A percentile compares a stretch with the other conserved stretches of the same genome.
Evolutionary conservation across 2,329 filamentous ascomycete species (phyloP).

Genomic region (Alternaria burnsii): DNA sequence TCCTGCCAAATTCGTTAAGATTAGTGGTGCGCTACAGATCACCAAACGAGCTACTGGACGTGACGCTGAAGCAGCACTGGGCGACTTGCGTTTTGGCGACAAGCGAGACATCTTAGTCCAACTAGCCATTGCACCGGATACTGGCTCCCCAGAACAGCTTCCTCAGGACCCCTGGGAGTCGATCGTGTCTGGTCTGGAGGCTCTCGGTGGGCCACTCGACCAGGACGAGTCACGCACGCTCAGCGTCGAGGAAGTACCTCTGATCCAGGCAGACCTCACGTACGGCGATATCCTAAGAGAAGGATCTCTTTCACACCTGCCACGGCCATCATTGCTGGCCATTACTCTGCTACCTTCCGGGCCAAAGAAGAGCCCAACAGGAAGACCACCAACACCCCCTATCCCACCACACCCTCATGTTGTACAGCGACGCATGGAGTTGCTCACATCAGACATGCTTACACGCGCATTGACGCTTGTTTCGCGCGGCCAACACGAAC

Average conservation of each 20-base stretch:
- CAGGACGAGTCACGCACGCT: slow-evolving; percentile 82
- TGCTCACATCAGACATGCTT: slow-evolving; percentile 97
- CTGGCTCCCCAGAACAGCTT: slow-evolving; percentile 78
- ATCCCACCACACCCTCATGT: slow-evolving; percentile 96
- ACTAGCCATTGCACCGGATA: slow-evolving; percentile 89
- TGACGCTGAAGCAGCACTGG: slow-evolving; percentile 90
- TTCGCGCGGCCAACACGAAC: slow-evolving; percentile 89
- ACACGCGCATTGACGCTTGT: slow-evolving; percentile 90
- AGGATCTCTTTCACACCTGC: slow-evolving; percentile 83
- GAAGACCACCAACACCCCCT: slow-evolving; percentile 66
- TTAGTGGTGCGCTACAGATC: slow-evolving; percentile 93
- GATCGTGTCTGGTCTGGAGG: slow-evolving; percentile 93
- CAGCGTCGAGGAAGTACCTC: slow-evolving; percentile 91
- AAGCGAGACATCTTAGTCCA: slow-evolving; percentile 79
- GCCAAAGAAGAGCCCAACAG: slow-evolving; percentile 65
- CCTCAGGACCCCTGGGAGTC: slow-evolving; percentile 97
- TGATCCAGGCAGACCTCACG: slow-evolving; percentile 92
- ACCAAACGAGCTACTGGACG: slow-evolving; percentile 95
- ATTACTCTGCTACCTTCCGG: slow-evolving; percentile 91
- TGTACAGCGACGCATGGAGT: slow-evolving; percentile 95
- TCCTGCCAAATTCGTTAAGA: slow-evolving; percentile 97
- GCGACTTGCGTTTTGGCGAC: slow-evolving; percentile 93
- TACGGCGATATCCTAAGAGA: slow-evolving; percentile 95
- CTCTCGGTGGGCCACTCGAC: slow-evolving; percentile 86
- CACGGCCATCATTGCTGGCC: slow-evolving; percentile 87